phyloP scores from a whole-genome alignment of 2,329 filamentous ascomycete genomes.

The Tolypocladium tropicale region DNA sequence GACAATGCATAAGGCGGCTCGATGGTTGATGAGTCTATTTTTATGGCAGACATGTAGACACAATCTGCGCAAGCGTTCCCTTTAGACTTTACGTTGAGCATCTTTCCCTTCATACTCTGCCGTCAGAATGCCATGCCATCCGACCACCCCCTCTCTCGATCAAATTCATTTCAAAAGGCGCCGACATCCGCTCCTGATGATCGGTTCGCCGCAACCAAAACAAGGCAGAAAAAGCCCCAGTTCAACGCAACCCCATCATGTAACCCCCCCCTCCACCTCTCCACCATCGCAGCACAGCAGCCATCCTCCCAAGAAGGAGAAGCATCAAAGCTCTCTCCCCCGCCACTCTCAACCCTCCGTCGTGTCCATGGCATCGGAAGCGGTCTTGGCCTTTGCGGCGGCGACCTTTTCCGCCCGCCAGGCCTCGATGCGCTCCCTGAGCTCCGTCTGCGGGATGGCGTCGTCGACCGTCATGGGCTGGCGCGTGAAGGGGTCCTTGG shows the following conservation, averaged over 20 bases:
- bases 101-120: background rate
- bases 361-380: conserved; percentile 33
- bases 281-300: background rate
- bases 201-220: background rate
- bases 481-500: conserved; percentile 50
- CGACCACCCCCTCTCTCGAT: background rate
- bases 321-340: background rate
- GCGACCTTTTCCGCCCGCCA: conserved; percentile 44
- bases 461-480: conserved; percentile 52
- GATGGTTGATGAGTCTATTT: background rate
- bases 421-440: conserved; percentile 37
- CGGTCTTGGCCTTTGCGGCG: conserved; percentile 29
- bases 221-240: background rate
- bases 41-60: background rate
- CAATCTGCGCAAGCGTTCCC: background rate
- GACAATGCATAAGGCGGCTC: background rate
- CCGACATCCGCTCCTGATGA: background rate
- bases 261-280: background rate
- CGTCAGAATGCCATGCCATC: background rate
- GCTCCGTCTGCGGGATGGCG: conserved; percentile 39
- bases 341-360: conserved; percentile 20
- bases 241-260: background rate
- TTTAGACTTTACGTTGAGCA: background rate
- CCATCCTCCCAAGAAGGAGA: background rate
- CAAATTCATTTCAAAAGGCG: background rate